A percentile compares a stretch with the other conserved stretches of the same genome.
These are phyloP conservation scores for Bacidia gigantensis DNA, from an alignment of 495 filamentous ascomycete species.

Conservation along the genomic window DNA sequence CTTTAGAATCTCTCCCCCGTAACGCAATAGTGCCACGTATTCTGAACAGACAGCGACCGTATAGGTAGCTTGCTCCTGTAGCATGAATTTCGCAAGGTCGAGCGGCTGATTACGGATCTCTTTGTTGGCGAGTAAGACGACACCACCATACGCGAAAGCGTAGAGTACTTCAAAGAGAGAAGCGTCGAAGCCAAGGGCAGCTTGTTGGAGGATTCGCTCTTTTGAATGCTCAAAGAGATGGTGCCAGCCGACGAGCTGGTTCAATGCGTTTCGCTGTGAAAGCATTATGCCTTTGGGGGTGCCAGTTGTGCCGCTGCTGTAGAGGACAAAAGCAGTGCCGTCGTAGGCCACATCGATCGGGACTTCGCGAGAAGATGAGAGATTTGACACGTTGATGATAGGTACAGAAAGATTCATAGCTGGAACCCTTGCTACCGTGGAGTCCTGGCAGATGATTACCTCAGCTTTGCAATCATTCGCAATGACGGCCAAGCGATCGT, in stretches of 20 bases:
- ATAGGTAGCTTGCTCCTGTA: constrained; percentile 20
- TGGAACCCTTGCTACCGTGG: no score
- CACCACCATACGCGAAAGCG: constrained; percentile 22
- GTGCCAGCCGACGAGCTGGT: constrained; percentile 19
- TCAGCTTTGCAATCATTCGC: no score
- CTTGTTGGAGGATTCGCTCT: constrained; percentile 30
- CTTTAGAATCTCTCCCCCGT: constrained; percentile 12
- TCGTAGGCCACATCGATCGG: no score
- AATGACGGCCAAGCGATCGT: no score
- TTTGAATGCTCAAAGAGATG: constrained; percentile 11
- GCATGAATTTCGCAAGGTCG: constrained; percentile 23
- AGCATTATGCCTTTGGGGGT: constrained; percentile 28
- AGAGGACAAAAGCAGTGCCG: constrained; percentile 28
- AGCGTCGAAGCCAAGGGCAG: constrained; percentile 27
- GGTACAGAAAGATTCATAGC: no score
- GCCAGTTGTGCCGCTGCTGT: constrained; percentile 28
- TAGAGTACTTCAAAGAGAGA: constrained; percentile 25
- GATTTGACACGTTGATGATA: no score
- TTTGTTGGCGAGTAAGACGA: constrained; percentile 20
- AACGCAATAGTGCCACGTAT: constrained; percentile 22
- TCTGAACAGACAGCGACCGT: constrained; percentile 29
- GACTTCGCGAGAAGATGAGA: no score
- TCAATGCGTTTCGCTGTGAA: constrained; percentile 19
- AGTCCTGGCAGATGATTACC: no score
- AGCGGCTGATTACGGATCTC: constrained; percentile 20